Conservation (phyloP, 179 eudicot genomes). For the Heliamphora pulchella region DNA sequence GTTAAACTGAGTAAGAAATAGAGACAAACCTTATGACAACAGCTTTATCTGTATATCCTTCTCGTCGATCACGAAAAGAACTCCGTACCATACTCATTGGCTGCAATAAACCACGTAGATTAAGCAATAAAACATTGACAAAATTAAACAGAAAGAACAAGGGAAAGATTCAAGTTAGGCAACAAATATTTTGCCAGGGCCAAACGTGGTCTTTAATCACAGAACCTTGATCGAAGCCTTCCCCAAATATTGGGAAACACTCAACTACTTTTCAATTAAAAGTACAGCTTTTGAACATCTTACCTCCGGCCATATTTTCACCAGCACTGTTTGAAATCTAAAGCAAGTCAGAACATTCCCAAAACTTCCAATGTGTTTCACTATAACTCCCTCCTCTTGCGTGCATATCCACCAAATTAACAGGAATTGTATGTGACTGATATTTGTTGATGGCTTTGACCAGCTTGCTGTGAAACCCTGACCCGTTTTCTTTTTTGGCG, state of each 20-base stretch:
- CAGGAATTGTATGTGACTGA: background rate
- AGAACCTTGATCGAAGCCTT: background rate
- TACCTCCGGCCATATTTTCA: background rate
- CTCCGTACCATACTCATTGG: constrained; percentile 72
- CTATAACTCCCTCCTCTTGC: background rate
- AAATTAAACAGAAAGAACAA: background rate
- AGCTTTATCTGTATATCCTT: constrained; percentile 93
- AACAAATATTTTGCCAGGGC: background rate
- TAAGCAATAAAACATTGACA: background rate
- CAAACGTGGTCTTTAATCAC: background rate
- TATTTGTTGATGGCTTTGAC: background rate
- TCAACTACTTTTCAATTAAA: background rate
- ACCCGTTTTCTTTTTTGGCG: no score
- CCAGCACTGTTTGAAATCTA: background rate
- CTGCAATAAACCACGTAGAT: constrained; percentile 38
- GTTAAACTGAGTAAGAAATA: background rate
- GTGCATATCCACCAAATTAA: constrained; percentile 12
- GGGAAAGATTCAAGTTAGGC: background rate
- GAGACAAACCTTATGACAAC: constrained; percentile 70
- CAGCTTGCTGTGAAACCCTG: no score
- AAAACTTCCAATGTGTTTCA: background rate
- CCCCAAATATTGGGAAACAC: background rate
- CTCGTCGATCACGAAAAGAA: constrained; percentile 76
- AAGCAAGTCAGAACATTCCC: constrained; percentile 1
- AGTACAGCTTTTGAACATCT: background rate